Conservation (phyloP, 305 asterid species). For the Fraxinus baroniana region DNA sequence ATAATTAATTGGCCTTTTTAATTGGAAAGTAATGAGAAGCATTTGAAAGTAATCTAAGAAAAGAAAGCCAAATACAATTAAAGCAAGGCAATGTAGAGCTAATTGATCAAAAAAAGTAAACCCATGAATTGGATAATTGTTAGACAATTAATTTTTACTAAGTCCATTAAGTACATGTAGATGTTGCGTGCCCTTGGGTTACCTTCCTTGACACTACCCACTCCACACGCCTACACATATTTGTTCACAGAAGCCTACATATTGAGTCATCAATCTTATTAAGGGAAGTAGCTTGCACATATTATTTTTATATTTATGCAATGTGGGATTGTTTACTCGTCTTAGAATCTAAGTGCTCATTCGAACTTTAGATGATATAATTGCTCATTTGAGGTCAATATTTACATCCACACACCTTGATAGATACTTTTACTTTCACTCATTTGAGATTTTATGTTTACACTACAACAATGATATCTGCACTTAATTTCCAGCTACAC, state of each 20-base stretch:
- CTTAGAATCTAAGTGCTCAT: not conserved
- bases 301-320: not conserved
- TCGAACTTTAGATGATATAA: not conserved
- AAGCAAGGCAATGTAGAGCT: not conserved
- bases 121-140: not conserved
- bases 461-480: not conserved
- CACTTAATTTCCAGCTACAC: not conserved
- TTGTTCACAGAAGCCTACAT: not conserved
- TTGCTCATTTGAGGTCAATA: not conserved
- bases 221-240: not conserved
- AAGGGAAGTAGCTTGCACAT: not conserved
- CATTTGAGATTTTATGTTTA: not conserved
- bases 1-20: not conserved
- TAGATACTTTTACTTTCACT: not conserved
- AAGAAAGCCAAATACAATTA: not conserved
- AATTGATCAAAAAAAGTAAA: not conserved
- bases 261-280: not conserved
- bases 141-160: not conserved
- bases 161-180: not conserved
- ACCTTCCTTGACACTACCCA: constrained; percentile 30
- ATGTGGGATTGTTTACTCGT: not conserved
- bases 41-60: not conserved
- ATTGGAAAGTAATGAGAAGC: not conserved
- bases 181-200: constrained; percentile 14
- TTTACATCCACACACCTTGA: not conserved